Conservation (phyloP, 2,329 filamentous ascomycete species). For the Diplodia seriata region DNA sequence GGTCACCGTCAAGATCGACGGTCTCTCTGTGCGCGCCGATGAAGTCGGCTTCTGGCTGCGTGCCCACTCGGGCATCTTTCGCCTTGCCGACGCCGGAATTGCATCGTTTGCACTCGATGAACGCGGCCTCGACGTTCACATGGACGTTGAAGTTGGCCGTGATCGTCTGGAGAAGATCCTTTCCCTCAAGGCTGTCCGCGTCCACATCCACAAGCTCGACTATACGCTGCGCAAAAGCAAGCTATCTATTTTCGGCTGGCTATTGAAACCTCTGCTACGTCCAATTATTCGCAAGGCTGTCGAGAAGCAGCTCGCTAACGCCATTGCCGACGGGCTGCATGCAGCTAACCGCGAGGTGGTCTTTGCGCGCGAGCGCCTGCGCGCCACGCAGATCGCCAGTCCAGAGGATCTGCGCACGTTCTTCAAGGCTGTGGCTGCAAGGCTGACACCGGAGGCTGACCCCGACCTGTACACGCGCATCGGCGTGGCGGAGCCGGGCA, state of each 20-base stretch:
- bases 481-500: constrained; percentile 68
- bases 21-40: constrained; percentile 81
- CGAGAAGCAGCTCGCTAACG: constrained; percentile 76
- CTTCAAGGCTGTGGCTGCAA: constrained; percentile 78
- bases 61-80: constrained; percentile 75
- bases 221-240: constrained; percentile 78
- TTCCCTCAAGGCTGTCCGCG: constrained; percentile 74
- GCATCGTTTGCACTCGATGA: constrained; percentile 86
- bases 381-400: constrained; percentile 82
- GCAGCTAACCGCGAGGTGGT: constrained; percentile 83
- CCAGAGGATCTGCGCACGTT: constrained; percentile 83
- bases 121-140: constrained; percentile 81
- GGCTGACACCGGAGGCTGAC: constrained; percentile 74
- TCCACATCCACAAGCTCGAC: constrained; percentile 84
- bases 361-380: constrained; percentile 83
- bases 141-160: constrained; percentile 83
- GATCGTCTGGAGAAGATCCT: constrained; percentile 82
- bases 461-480: constrained; percentile 78
- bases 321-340: constrained; percentile 73
- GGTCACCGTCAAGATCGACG: constrained; percentile 79
- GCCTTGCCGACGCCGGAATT: constrained; percentile 81
- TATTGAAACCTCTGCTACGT: constrained; percentile 82
- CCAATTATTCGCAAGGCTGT: constrained; percentile 80
- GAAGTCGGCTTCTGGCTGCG: constrained; percentile 91
- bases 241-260: constrained; percentile 78